Evolutionary conservation across 2,329 filamentous ascomycete species (phyloP).

Genomic region (Xenoacremonium recifei): DNA sequence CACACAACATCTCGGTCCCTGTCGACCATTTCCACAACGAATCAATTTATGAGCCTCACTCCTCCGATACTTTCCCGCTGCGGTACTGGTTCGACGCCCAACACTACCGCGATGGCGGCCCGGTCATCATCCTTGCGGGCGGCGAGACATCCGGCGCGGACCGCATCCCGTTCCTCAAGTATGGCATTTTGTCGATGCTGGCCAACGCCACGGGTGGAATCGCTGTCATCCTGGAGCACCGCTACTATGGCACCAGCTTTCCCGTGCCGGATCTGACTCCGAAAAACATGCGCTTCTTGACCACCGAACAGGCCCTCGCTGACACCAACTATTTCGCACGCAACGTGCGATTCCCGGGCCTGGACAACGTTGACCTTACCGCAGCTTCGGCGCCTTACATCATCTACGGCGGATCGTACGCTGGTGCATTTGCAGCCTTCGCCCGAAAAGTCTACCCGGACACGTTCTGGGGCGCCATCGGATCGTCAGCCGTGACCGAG

Average conservation of each 20-base stretch:
- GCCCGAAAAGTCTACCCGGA: constrained; percentile 75
- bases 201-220: constrained; percentile 70
- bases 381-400: constrained; percentile 68
- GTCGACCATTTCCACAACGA: constrained; percentile 86
- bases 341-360: constrained; percentile 67
- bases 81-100: constrained; percentile 82
- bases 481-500: constrained; percentile 75
- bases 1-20: constrained; percentile 42
- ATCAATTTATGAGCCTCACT: constrained; percentile 73
- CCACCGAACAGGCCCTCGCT: constrained; percentile 78
- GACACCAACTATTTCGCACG: constrained; percentile 80
- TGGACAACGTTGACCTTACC: constrained; percentile 66
- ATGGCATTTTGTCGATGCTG: constrained; percentile 73
- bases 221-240: constrained; percentile 80
- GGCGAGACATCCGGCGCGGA: constrained; percentile 67
- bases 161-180: constrained; percentile 69
- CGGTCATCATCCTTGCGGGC: constrained; percentile 72
- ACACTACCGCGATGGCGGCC: constrained; percentile 74
- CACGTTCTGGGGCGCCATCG: constrained; percentile 75
- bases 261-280: constrained; percentile 65
- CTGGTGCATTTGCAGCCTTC: constrained; percentile 76
- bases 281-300: constrained; percentile 74
- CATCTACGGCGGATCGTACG: constrained; percentile 81
- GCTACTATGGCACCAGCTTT: constrained; percentile 80
- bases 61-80: constrained; percentile 63